A percentile compares a stretch with the other conserved stretches of the same genome.
Evolutionary conservation across 495 filamentous ascomycete genomes (phyloP).

Genomic region (Glonium stellatum): DNA sequence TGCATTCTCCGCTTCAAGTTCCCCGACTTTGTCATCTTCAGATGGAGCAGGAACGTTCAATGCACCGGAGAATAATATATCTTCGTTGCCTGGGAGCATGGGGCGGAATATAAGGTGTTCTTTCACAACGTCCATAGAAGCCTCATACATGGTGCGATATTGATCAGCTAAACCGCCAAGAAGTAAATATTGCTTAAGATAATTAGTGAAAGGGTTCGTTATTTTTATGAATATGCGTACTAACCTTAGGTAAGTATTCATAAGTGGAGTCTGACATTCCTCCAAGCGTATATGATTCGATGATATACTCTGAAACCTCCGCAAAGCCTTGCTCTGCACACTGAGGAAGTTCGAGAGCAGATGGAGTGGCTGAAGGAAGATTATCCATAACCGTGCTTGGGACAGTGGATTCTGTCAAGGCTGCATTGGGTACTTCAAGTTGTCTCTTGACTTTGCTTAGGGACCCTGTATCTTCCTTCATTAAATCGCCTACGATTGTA

Average conservation of each 20-base stretch:
- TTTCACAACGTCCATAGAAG: slow-evolving; percentile 59
- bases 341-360: slow-evolving; percentile 10
- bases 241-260: slow-evolving; percentile 85
- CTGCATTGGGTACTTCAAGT: slow-evolving; percentile 12
- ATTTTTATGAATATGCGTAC: not conserved
- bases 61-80: slow-evolving; percentile 67
- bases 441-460: slow-evolving; percentile 10
- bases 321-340: slow-evolving; percentile 35
- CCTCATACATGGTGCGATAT: slow-evolving; percentile 76
- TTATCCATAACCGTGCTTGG: not conserved
- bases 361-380: not conserved
- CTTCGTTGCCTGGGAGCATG: slow-evolving; percentile 66
- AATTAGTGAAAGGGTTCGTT: not conserved
- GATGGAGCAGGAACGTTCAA: slow-evolving; percentile 40
- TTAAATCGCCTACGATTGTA: not conserved
- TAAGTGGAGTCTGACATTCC: slow-evolving; percentile 86
- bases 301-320: slow-evolving; percentile 12
- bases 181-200: slow-evolving; percentile 53
- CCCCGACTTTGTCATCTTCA: slow-evolving; percentile 35
- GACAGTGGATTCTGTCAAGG: not conserved
- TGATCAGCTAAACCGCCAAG: slow-evolving; percentile 76
- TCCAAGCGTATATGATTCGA: slow-evolving; percentile 64
- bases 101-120: slow-evolving; percentile 77
- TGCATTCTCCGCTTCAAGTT: slow-evolving; percentile 53
- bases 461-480: not conserved